phyloP scores from a whole-genome alignment of 352 stramenopile genomes.

The Thalassiosira ordinaria region DNA sequence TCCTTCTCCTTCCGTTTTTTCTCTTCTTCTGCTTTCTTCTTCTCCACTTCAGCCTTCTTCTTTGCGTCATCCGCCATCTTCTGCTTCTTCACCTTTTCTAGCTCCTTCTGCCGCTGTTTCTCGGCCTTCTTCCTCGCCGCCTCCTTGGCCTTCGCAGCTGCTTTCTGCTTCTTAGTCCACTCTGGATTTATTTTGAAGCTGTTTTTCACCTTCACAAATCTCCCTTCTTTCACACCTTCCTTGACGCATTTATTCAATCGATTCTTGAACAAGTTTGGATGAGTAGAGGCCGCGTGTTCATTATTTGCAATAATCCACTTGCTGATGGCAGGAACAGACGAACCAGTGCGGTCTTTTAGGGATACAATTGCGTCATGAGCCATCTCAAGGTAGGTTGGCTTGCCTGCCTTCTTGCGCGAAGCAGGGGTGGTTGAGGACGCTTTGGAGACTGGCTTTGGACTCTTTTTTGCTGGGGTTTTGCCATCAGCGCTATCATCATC shows the following conservation, averaged over 20 bases:
- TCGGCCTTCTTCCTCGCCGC: slow-evolving; percentile 47
- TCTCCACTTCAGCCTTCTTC: slow-evolving; percentile 57
- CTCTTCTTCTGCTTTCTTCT: slow-evolving; percentile 39
- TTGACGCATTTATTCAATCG: slow-evolving; percentile 65
- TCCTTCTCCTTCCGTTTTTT: slow-evolving; percentile 50
- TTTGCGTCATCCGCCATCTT: slow-evolving; percentile 51
- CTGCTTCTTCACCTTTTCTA: slow-evolving; percentile 32
- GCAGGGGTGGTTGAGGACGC: slow-evolving; percentile 7
- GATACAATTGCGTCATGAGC: slow-evolving; percentile 73
- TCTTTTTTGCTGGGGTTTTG: slow-evolving; percentile 36
- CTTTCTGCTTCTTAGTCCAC: slow-evolving; percentile 66
- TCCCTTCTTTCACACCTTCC: slow-evolving; percentile 63
- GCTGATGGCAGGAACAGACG: slow-evolving; percentile 66
- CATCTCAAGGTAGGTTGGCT: slow-evolving; percentile 69
- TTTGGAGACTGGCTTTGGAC: slow-evolving; percentile 12
- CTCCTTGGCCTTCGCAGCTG: slow-evolving; percentile 46
- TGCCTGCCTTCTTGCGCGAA: slow-evolving; percentile 37
- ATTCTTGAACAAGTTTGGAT: slow-evolving; percentile 53
- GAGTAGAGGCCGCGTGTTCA: slow-evolving; percentile 13
- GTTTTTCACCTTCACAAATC: slow-evolving; percentile 76
- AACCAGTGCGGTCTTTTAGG: slow-evolving; percentile 79
- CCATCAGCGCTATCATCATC: slow-evolving; percentile 9
- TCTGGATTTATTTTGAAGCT: slow-evolving; percentile 79
- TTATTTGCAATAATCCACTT: slow-evolving; percentile 77
- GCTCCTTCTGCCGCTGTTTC: slow-evolving; percentile 24